phyloP scores from a whole-genome alignment of 352 stramenopile species.

The Phytophthora fragariaefolia region DNA sequence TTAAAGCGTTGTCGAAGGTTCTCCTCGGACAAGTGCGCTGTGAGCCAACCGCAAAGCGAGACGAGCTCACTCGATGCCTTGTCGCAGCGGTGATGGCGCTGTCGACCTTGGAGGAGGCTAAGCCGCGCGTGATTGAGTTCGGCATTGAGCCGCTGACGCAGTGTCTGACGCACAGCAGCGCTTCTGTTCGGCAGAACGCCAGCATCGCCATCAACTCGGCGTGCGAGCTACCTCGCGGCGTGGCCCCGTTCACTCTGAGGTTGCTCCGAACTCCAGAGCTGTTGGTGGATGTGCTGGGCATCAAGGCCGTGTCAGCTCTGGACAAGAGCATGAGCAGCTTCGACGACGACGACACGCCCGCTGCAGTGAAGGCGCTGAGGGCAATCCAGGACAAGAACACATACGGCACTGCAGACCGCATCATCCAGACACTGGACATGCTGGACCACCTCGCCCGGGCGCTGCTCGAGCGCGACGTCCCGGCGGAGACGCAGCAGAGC shows the following conservation, averaged over 20 bases:
- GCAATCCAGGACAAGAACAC: constrained; percentile 35
- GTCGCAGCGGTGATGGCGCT: constrained; percentile 71
- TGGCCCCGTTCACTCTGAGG: constrained; percentile 48
- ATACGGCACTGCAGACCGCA: constrained; percentile 26
- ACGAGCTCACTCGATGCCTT: constrained; percentile 63
- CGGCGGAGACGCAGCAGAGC: constrained; percentile 28
- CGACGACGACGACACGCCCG: constrained; percentile 56
- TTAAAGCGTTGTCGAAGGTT: constrained; percentile 58
- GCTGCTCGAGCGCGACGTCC: constrained; percentile 28
- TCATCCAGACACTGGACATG: constrained; percentile 64
- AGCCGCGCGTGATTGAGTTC: constrained; percentile 70
- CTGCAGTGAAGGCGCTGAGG: constrained; percentile 47
- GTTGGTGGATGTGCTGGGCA: constrained; percentile 62
- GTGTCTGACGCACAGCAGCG: constrained; percentile 58
- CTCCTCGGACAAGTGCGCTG: constrained; percentile 53
- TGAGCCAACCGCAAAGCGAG: constrained; percentile 22
- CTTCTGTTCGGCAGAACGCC: constrained; percentile 55
- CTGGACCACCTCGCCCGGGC: constrained; percentile 52
- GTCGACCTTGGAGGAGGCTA: constrained; percentile 70
- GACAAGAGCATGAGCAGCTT: constrained; percentile 43
- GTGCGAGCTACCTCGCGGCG: constrained; percentile 59
- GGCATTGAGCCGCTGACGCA: constrained; percentile 67
- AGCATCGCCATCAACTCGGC: constrained; percentile 68
- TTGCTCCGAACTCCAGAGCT: constrained; percentile 47
- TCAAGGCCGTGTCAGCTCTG: constrained; percentile 54